Percentiles rank a stretch among this genome's conserved stretches.
These are phyloP conservation scores for Malus fusca DNA, from an alignment of 306 rosid genomes.

Conservation along the genomic window DNA sequence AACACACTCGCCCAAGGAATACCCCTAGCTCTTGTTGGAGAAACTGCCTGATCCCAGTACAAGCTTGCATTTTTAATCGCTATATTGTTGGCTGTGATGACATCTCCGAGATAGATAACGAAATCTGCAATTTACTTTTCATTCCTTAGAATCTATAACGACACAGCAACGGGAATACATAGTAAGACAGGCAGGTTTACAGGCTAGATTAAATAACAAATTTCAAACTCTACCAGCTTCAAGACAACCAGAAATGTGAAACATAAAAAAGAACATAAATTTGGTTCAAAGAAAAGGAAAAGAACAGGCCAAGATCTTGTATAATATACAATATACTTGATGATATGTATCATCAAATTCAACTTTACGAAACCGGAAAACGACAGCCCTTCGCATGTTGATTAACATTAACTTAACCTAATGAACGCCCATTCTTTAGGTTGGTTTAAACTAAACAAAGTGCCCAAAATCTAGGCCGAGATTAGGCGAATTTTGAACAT, in stretches of 20 bases:
- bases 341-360: no score
- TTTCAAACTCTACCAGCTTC: neutral
- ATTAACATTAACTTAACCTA: neutral
- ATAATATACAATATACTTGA: no score
- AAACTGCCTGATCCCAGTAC: constrained; percentile 73
- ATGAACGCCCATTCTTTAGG: neutral
- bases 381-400: neutral
- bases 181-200: neutral
- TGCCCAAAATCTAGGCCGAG: neutral
- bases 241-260: neutral
- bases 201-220: neutral
- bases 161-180: neutral
- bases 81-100: constrained; percentile 72
- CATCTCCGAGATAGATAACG: constrained; percentile 89
- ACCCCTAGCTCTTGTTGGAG: constrained; percentile 59
- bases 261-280: no score
- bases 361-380: no score
- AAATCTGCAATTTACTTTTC: constrained; percentile 41
- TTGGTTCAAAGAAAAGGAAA: neutral
- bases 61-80: constrained; percentile 60
- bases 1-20: constrained; percentile 77
- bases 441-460: neutral
- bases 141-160: neutral
- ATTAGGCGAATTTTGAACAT: neutral
- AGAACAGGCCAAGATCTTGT: no score